Base-by-base conservation (phyloP, 345 rosid genomes). In the Euphorbia pulcherrima region DNA sequence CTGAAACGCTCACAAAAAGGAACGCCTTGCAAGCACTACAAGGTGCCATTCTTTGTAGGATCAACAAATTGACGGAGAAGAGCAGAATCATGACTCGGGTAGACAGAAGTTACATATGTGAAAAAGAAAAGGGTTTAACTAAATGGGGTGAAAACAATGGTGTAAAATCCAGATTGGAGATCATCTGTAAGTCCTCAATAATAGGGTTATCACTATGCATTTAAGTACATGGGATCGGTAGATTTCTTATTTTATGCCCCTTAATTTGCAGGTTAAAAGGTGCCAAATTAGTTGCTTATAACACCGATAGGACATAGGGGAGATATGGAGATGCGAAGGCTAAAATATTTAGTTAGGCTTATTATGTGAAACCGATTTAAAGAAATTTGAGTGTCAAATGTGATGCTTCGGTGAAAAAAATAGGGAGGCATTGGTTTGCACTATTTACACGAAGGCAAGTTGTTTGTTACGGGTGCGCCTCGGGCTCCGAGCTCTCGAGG, bases 141-240 rank as follows among this genome's bases (percentile, higher is more conserved):
- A 68, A 60, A 69, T 91, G 96, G 95, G 96, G 93, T 67, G 79
- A 83, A 73, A 70, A 75, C 40, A 82, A 82, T 76, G 96, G 95
- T 20, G 79, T 78, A 12, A 81, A 67, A 72, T 85, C 87, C 54
- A 79, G 79, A 30, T 68, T 91, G 83, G 77, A 79, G 77, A 86
- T 94, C 72, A 83, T 94, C 71, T 70, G 97, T 91, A 85, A 80
- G 87, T 73, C 40, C 70, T 58, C 55, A 50, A 41, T 40, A 23
- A 20, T 70, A n/a, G 75, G 59, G 47, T 40, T 47, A 47, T 55
- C 51, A 29, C 24, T 41, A 8, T 50, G 21, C 20, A 24, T 41
- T 39, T 17, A 41, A 40, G 18, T 26, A 30, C 30, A 16, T 8
- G 35, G 30, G 24, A 44, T 37, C 24, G 16, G 50, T 10, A n/a